Evolutionary conservation across 192 early-diverging fungal genomes (phyloP), one percentile per base, ranked within the genome.

Genomic region (Backusella tuberculispora): DNA sequence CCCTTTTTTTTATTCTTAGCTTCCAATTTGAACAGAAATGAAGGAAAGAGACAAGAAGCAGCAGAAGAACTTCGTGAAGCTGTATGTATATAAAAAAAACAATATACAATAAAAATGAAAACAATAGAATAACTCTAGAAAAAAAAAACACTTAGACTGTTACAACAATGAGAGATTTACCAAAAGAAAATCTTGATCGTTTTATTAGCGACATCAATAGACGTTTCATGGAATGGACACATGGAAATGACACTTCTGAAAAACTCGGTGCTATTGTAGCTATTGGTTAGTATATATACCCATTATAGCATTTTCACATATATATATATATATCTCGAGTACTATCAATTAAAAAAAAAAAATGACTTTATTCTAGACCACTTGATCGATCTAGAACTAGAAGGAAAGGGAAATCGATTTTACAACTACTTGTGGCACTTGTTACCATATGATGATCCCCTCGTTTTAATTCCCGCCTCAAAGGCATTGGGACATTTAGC

Each of bases 181-280:
- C 92, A 12, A 91, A 87, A 24, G 90, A 95, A 66, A 84, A 82
- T 34, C 85, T 91, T 43, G 86, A 87, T 41, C 88, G 89, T 74
- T 93, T 96, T 74, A 89, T 90, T 50, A 91, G 87, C 71, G 93
- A 96, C 44, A 86, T 96, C 63, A 93, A 95, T 79, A 84, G 87
- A 69, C 84, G 89, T 9, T 93, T 96, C 48, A 95, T 92, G 83
- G 91, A 94, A 74, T 83, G 94, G 3, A 88, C 95, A 41, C 89
- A 94, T 76, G 88, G 88, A 66, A 86, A 77, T 29, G 93, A 95
- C 72, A 89, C 85, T 69, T 80, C 85, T 48, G 92, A 95, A 75
- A 95, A 94, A 77, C 86, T 95, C 10, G 92, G 91, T 21, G 94
- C 92, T 29, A 90, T 96, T 67, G 75, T 90, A 34, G 92, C 92